Percentiles rank a stretch among this genome's conserved stretches.
These are phyloP conservation scores for Solanum chacoense DNA, from an alignment of 305 asterid species.

Conservation along the genomic window DNA sequence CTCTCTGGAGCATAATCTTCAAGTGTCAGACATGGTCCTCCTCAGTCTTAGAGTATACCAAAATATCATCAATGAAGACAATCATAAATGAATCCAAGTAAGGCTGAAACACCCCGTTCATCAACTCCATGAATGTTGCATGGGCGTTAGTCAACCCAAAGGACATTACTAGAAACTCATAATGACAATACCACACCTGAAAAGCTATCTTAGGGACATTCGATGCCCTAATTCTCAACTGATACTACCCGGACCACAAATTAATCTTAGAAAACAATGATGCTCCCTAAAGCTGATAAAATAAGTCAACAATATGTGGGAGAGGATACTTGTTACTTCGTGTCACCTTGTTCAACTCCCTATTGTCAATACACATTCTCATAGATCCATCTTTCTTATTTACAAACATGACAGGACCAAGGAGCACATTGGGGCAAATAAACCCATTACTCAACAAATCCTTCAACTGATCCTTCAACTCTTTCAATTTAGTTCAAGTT, in stretches of 20 bases:
- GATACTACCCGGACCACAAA: not conserved
- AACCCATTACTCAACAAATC: too few relatives aligned
- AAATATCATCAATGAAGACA: not conserved
- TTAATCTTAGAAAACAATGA: not conserved
- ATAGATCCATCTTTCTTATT: not conserved
- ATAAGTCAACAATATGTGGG: not conserved
- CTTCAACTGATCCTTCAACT: not conserved
- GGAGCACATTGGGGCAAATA: not conserved
- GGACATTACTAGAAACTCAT: not conserved
- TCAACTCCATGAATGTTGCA: not conserved
- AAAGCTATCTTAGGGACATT: not conserved
- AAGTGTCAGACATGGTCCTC: not conserved
- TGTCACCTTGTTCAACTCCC: not conserved
- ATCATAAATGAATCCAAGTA: not conserved
- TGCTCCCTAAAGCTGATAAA: not conserved
- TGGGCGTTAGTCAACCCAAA: not conserved
- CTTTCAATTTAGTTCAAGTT: not conserved
- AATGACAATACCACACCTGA: not conserved
- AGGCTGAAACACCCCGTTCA: not conserved
- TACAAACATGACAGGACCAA: not conserved
- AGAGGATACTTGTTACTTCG: not conserved
- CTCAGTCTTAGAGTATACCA: not conserved
- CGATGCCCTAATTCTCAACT: not conserved
- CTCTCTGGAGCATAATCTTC: not conserved
- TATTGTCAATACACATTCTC: not conserved